Conservation (phyloP, 352 stramenopile species). For the Phytopythium mirpurense region DNA sequence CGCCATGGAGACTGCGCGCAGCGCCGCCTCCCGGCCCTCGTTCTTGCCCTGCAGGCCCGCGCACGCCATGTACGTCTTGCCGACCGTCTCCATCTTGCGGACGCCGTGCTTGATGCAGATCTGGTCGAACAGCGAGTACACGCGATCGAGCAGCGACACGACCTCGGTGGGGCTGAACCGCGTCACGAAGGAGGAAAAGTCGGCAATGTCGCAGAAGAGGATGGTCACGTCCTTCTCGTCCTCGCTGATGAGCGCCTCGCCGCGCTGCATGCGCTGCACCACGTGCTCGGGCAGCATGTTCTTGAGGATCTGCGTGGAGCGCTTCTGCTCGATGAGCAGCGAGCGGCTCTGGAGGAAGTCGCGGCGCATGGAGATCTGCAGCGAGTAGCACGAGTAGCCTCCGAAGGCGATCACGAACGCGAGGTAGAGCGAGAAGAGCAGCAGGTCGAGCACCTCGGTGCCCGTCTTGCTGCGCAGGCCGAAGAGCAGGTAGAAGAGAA, state of each 20-base stretch:
- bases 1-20: constrained; percentile 70
- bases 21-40: constrained; percentile 59
- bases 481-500: constrained; percentile 65
- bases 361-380: constrained; percentile 77
- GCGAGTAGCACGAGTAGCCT: constrained; percentile 71
- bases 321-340: constrained; percentile 68
- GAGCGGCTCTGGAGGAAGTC: constrained; percentile 82
- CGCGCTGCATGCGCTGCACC: constrained; percentile 79
- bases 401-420: constrained; percentile 72
- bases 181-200: constrained; percentile 78
- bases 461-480: constrained; percentile 19
- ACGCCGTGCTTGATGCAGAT: constrained; percentile 89
- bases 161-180: constrained; percentile 71
- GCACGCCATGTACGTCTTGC: constrained; percentile 90
- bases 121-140: constrained; percentile 91
- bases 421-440: constrained; percentile 72
- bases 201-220: constrained; percentile 81
- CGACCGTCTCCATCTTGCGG: constrained; percentile 92
- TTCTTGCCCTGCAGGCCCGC: constrained; percentile 83
- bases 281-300: constrained; percentile 86
- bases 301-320: constrained; percentile 79
- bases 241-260: constrained; percentile 77
- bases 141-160: constrained; percentile 83
- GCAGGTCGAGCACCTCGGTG: constrained; percentile 47
- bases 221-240: constrained; percentile 87